These are phyloP conservation scores for Tulasnella sp. DNA, from an alignment of 768 basidiomycete species.

Conservation along the genomic window DNA sequence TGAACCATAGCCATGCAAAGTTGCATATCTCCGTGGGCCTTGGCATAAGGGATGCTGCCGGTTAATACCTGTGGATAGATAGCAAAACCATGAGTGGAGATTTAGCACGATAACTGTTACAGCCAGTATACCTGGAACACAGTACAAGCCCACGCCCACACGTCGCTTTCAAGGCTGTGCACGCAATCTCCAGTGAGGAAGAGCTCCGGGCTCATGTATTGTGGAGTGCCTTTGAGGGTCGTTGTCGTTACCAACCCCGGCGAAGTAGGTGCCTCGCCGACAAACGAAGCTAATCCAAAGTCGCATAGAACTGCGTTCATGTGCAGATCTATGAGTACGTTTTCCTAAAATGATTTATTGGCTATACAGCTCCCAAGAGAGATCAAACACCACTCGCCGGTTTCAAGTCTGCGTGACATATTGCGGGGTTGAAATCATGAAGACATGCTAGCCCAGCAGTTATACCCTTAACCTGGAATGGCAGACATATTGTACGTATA, in stretches of 20 bases:
- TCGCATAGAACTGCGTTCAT: too few species aligned
- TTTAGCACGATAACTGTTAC: not conserved
- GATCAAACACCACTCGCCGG: not conserved
- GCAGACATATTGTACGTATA: too few species aligned
- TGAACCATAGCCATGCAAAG: not conserved
- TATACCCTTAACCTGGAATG: too few species aligned
- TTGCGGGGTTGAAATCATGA: not conserved
- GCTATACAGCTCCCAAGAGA: not conserved
- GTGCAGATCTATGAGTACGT: not conserved
- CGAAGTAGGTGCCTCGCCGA: too few species aligned
- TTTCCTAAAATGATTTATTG: not conserved
- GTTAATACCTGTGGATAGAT: not conserved
- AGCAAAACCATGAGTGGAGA: not conserved
- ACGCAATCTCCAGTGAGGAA: not conserved
- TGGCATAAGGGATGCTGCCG: not conserved
- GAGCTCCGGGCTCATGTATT: not conserved
- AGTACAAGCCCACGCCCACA: constrained; percentile 14
- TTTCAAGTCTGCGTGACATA: not conserved
- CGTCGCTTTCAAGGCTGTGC: not conserved
- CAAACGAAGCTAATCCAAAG: too few species aligned
- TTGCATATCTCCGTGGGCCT: not conserved
- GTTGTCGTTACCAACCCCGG: too few species aligned
- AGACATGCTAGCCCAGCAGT: not conserved
- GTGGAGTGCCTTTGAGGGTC: not conserved
- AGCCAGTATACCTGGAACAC: not conserved